These are phyloP conservation scores for Candida vartiovaarae DNA, from an alignment of 805 yeast species.

Conservation along the genomic window DNA sequence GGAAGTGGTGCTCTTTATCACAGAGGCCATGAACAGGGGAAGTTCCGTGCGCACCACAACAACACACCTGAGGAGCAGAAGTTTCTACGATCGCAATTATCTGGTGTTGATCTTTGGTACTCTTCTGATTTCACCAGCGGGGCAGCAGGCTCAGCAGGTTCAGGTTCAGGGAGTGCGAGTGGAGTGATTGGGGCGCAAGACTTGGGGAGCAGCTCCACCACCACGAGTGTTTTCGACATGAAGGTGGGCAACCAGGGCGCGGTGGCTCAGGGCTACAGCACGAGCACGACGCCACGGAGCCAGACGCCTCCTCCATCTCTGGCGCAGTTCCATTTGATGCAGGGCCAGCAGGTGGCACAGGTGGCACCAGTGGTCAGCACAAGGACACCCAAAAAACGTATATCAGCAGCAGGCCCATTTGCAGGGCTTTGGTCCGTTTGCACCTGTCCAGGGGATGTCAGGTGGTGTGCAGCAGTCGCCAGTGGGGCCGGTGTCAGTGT, in stretches of 20 bases:
- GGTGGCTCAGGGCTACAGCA: neutral
- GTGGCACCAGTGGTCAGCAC: too few relatives aligned
- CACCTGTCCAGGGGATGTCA: too few relatives aligned
- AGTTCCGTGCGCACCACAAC: neutral
- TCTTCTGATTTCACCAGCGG: neutral
- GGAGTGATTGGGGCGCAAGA: too few relatives aligned
- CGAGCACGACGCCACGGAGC: neutral
- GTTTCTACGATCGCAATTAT: slow-evolving; percentile 7
- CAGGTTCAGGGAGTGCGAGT: too few relatives aligned
- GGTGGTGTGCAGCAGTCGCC: neutral
- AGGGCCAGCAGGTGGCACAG: neutral
- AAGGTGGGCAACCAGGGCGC: slow-evolving; percentile 1
- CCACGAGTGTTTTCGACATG: slow-evolving; percentile 14
- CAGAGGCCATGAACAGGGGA: neutral
- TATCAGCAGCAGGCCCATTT: too few relatives aligned
- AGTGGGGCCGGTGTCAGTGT: too few relatives aligned
- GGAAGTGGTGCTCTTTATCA: too few relatives aligned
- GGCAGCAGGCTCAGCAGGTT: neutral
- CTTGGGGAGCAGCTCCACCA: slow-evolving; percentile 1
- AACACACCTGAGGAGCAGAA: slow-evolving; percentile 12
- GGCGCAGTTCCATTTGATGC: slow-evolving; percentile 2
- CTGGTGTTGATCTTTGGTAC: slow-evolving; percentile 2
- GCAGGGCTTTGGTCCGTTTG: too few relatives aligned
- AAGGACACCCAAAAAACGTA: too few relatives aligned
- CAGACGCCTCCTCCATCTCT: slow-evolving; percentile 3